A percentile compares a stretch with the other conserved stretches of the same genome.
phyloP scores from a whole-genome alignment of 2,329 filamentous ascomycete genomes.

The Colletotrichum tofieldiae region DNA sequence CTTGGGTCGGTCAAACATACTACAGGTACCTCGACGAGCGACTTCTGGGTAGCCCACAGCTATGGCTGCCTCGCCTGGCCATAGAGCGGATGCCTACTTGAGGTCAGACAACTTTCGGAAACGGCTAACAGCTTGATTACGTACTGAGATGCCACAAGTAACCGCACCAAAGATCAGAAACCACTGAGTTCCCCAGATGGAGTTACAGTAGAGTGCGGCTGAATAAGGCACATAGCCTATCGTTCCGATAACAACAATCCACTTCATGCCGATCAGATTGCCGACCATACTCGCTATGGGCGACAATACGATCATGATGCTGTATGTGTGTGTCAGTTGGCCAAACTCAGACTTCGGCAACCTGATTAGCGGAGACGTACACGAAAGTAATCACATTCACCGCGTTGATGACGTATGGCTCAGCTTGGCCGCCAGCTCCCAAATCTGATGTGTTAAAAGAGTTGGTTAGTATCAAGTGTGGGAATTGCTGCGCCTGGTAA shows the following conservation, averaged over 20 bases:
- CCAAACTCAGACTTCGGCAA: not conserved
- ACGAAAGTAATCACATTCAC: slow-evolving; percentile 32
- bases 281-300: slow-evolving; percentile 31
- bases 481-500: too few relatives aligned
- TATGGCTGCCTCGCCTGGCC: slow-evolving; percentile 56
- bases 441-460: not conserved
- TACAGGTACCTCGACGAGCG: slow-evolving; percentile 60
- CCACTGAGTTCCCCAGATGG: slow-evolving; percentile 34
- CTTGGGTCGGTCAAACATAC: slow-evolving; percentile 26
- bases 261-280: slow-evolving; percentile 32
- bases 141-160: slow-evolving; percentile 27
- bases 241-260: slow-evolving; percentile 30
- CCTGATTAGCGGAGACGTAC: not conserved
- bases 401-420: slow-evolving; percentile 32
- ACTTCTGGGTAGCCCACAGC: slow-evolving; percentile 51
- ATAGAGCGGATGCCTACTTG: slow-evolving; percentile 52
- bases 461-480: not conserved
- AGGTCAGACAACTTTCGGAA: not conserved
- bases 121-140: not conserved
- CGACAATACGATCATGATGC: slow-evolving; percentile 28
- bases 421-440: slow-evolving; percentile 33
- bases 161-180: slow-evolving; percentile 31
- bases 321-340: not conserved
- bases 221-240: slow-evolving; percentile 34
- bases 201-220: slow-evolving; percentile 34